Evolutionary conservation across 2,329 filamentous ascomycete species (phyloP), one percentile per base, ranked within the genome.

Genomic region (Apiospora kogelbergensis): DNA sequence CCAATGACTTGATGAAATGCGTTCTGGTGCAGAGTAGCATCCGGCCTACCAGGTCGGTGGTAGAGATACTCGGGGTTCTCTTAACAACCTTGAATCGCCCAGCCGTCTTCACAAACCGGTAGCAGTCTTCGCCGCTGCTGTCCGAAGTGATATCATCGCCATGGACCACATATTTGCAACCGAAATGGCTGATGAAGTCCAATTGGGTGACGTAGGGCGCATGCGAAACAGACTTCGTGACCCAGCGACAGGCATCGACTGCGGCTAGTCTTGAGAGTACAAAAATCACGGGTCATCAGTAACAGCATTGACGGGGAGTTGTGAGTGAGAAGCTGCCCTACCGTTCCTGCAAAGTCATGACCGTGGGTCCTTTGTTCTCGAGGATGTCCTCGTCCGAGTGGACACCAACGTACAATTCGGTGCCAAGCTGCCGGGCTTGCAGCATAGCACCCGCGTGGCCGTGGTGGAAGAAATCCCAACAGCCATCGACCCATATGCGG

Each of bases 391-490:
- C 94, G 79, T 99, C 96, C 3, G 94, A 97, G 83, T 99, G 96
- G 67, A 99, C 91, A 70, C 96, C 96, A 44, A 97, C 94, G 73
- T 93, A 91, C 65, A 99, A 89, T 83, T 97, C 93, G 72, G 88
- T 89, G 74, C 96, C 96, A 24, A 98, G 88, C 80, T 94, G 94
- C 72, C 96, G 93, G 66, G 96, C 96, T 82, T 99, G 96, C 65
- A 99, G 89, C 87, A 98, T 97, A 73, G 96, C 96, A 70, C 96
- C 96, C 6, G 96, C 96, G 84, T 99, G 96, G 76, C 96, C 96
- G 80, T 98, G 96, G 80, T 99, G 96, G 83, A 95, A 97, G 82
- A 99, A 99, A 84, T 99, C 96, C 84, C 98, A 99, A 86, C 96
- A 99, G 72, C 96, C 96, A 80, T 99, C 96, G 33, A 99, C 93